Conservation (phyloP, 192 early-diverging fungal species). For the Backusella australiensis region DNA sequence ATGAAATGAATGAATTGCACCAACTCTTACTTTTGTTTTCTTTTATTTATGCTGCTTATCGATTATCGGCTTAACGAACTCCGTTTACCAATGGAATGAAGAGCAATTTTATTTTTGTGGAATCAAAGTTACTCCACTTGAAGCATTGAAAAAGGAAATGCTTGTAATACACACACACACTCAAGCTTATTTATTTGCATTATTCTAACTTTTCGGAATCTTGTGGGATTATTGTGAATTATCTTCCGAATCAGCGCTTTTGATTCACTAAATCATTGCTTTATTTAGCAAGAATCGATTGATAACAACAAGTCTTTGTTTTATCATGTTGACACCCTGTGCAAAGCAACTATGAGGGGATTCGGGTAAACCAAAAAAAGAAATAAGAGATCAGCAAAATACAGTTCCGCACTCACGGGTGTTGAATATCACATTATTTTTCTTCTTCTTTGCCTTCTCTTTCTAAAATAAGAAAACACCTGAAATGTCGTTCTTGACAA, state of each 20-base stretch:
- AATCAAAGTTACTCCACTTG: background rate
- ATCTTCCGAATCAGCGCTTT: background rate
- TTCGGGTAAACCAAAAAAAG: background rate
- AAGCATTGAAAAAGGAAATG: background rate
- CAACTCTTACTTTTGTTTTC: too few relatives aligned
- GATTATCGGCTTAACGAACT: background rate
- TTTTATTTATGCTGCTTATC: slow-evolving; percentile 2
- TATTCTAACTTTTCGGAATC: background rate
- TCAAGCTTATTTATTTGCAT: background rate
- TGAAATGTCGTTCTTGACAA: slow-evolving; percentile 7
- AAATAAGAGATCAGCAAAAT: background rate
- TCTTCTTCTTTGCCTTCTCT: too few relatives aligned
- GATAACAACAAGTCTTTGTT: too few relatives aligned
- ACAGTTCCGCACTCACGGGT: too few relatives aligned
- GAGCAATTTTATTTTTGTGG: background rate
- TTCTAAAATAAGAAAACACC: background rate
- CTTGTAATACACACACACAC: background rate
- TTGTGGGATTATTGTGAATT: background rate
- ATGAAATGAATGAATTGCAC: too few relatives aligned
- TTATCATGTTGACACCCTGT: too few relatives aligned
- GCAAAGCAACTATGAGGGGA: too few relatives aligned
- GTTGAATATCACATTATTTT: too few relatives aligned
- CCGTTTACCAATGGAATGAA: background rate
- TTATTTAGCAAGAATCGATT: background rate
- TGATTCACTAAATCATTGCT: background rate